phyloP scores from a whole-genome alignment of 805 yeast species.

The Wickerhamiella shivajii region DNA sequence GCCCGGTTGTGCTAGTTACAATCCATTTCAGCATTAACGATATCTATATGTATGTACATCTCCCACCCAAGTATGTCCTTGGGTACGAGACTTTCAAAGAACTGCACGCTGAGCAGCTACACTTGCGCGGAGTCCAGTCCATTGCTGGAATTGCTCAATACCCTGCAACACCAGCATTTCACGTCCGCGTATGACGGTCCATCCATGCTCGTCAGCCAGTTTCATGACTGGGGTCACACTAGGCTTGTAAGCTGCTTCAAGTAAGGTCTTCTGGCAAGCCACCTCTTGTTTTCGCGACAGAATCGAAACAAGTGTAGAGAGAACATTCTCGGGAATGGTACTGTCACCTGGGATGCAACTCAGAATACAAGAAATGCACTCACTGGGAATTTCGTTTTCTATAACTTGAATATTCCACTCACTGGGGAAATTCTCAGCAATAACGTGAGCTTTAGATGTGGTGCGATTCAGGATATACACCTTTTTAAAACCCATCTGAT shows the following conservation, averaged over 20 bases:
- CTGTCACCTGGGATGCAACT: constrained; percentile 18
- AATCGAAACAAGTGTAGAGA: constrained; percentile 4
- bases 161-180: constrained; percentile 93
- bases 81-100: too few relatives aligned
- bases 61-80: too few relatives aligned
- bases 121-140: constrained; percentile 34
- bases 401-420: constrained; percentile 45
- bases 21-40: too few relatives aligned
- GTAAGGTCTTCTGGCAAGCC: constrained; percentile 32
- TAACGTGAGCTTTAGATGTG: constrained; percentile 40
- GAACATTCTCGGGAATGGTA: constrained; percentile 10
- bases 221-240: constrained; percentile 73
- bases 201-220: constrained; percentile 47
- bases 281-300: constrained; percentile 32
- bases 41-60: too few relatives aligned
- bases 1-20: too few relatives aligned
- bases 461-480: constrained; percentile 79
- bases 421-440: constrained; percentile 46
- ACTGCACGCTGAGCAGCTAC: constrained; percentile 18
- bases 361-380: constrained; percentile 32
- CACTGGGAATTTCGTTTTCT: constrained; percentile 42
- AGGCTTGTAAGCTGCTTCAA: constrained; percentile 95
- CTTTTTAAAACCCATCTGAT: constrained; percentile 56
- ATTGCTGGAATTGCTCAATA: constrained; percentile 64
- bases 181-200: constrained; percentile 83